Conservation (phyloP, 176 grass and related monocot genomes). For the Triticum dicoccoides region DNA sequence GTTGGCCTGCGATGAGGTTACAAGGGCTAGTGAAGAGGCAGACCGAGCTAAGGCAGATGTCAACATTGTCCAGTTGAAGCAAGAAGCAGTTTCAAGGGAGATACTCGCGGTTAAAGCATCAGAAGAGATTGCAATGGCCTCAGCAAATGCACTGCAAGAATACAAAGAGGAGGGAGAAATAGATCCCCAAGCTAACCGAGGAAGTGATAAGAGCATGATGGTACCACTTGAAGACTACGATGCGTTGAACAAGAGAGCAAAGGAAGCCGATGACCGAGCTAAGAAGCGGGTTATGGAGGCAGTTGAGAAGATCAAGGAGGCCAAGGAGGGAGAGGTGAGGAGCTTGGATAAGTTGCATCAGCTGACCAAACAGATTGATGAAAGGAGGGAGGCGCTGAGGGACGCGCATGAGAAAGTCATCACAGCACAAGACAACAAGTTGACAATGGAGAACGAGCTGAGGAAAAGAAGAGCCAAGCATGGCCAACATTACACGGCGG, state of each 20-base stretch:
- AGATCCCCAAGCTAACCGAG: conserved; percentile 1
- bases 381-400: conserved; percentile 33
- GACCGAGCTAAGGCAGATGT: conserved; percentile 44
- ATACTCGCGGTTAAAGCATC: conserved; percentile 62
- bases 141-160: conserved; percentile 54
- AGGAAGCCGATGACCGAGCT: conserved; percentile 50
- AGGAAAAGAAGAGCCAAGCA: conserved; percentile 50
- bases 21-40: conserved; percentile 51
- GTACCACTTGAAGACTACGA: conserved; percentile 58
- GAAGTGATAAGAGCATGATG: conserved; percentile 29
- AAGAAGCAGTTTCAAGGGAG: conserved; percentile 54
- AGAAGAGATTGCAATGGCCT: conserved; percentile 45
- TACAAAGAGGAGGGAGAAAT: conserved; percentile 26
- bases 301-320: conserved; percentile 57
- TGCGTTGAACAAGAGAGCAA: conserved; percentile 49
- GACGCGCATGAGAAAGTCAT: conserved; percentile 50
- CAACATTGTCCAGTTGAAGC: conserved; percentile 48
- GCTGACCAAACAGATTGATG: conserved; percentile 45
- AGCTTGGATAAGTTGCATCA: conserved; percentile 45
- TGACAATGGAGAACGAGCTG: conserved; percentile 61
- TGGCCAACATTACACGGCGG: conserved; percentile 24
- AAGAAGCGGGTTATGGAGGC: conserved; percentile 54
- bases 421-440: conserved; percentile 36
- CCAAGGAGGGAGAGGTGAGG: conserved; percentile 62
- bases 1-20: conserved; percentile 45